Conservation (phyloP, 1,284 basidiomycete genomes). For the Leccinum solheimii region DNA sequence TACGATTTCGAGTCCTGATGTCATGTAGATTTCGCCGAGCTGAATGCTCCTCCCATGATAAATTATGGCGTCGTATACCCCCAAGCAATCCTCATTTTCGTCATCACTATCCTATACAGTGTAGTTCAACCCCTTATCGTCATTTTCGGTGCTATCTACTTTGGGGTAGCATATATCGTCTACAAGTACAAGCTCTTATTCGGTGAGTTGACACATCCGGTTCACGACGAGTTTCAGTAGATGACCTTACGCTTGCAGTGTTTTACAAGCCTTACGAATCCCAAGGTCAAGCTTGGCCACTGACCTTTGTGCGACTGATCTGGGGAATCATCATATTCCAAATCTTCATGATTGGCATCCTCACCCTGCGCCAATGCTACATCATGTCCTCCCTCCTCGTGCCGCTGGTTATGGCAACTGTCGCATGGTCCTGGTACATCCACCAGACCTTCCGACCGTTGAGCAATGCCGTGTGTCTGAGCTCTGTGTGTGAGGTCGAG, state of each 20-base stretch:
- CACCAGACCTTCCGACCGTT: slow-evolving; percentile 73
- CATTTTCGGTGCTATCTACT: slow-evolving; percentile 93
- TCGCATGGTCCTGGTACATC: slow-evolving; percentile 81
- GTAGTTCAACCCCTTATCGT: slow-evolving; percentile 94
- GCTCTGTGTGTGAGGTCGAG: slow-evolving; percentile 86
- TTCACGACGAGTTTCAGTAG: background rate
- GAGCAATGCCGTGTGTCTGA: slow-evolving; percentile 80
- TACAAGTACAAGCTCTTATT: slow-evolving; percentile 98
- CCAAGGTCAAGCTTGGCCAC: slow-evolving; percentile 92
- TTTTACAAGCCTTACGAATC: slow-evolving; percentile 95
- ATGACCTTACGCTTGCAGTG: slow-evolving; percentile 45
- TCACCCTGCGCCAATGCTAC: slow-evolving; percentile 80
- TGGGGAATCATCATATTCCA: slow-evolving; percentile 89
- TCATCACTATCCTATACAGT: slow-evolving; percentile 92
- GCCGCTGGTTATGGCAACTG: slow-evolving; percentile 76
- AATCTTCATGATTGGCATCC: slow-evolving; percentile 92
- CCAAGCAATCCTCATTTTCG: slow-evolving; percentile 93
- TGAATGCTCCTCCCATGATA: slow-evolving; percentile 97
- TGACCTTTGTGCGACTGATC: slow-evolving; percentile 84
- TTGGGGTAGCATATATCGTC: slow-evolving; percentile 89
- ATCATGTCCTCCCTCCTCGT: slow-evolving; percentile 76
- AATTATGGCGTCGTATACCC: slow-evolving; percentile 94
- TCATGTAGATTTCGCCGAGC: slow-evolving; percentile 81
- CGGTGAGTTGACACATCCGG: slow-evolving; percentile 51
- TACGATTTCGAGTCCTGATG: background rate